Conservation (phyloP, 306 rosid species). For the Cicer chorassanicum region DNA sequence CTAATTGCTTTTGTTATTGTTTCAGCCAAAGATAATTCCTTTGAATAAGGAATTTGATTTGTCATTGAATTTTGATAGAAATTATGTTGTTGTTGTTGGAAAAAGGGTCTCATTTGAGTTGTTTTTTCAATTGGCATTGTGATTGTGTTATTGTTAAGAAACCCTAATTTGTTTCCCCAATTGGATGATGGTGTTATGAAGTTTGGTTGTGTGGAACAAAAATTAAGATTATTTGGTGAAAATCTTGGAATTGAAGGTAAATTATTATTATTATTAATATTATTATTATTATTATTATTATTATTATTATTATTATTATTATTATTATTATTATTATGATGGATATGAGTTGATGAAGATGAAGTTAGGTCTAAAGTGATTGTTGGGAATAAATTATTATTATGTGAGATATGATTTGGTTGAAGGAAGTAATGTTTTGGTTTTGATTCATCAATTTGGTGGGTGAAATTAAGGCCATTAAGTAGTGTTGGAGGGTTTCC, state of each 20-base stretch:
- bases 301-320: too few relatives aligned
- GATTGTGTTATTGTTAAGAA: slow-evolving; percentile 42
- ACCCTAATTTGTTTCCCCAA: slow-evolving; percentile 54
- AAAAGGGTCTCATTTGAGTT: slow-evolving; percentile 25
- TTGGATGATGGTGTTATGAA: slow-evolving; percentile 35
- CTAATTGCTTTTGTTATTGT: slow-evolving; percentile 66
- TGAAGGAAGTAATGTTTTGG: slow-evolving; percentile 41
- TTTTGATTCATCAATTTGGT: slow-evolving; percentile 46
- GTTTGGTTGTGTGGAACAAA: slow-evolving; percentile 57
- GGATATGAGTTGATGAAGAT: slow-evolving; percentile 21
- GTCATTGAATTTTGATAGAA: slow-evolving; percentile 46
- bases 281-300: too few relatives aligned
- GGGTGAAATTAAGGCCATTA: slow-evolving; percentile 47
- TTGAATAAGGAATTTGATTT: slow-evolving; percentile 47
- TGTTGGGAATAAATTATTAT: slow-evolving; percentile 54
- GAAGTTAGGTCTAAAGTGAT: slow-evolving; percentile 66
- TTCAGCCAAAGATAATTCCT: slow-evolving; percentile 53
- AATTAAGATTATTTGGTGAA: slow-evolving; percentile 51
- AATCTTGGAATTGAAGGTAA: slow-evolving; percentile 46
- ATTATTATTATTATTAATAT: too few relatives aligned
- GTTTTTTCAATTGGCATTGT: slow-evolving; percentile 42
- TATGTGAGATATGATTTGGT: slow-evolving; percentile 46
- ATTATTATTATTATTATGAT: too few relatives aligned
- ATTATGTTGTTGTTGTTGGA: slow-evolving; percentile 15
- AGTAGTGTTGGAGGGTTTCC: slow-evolving; percentile 28